phyloP scores from a whole-genome alignment of 2,329 filamentous ascomycete genomes.

The Lasiodiplodia sp. region DNA sequence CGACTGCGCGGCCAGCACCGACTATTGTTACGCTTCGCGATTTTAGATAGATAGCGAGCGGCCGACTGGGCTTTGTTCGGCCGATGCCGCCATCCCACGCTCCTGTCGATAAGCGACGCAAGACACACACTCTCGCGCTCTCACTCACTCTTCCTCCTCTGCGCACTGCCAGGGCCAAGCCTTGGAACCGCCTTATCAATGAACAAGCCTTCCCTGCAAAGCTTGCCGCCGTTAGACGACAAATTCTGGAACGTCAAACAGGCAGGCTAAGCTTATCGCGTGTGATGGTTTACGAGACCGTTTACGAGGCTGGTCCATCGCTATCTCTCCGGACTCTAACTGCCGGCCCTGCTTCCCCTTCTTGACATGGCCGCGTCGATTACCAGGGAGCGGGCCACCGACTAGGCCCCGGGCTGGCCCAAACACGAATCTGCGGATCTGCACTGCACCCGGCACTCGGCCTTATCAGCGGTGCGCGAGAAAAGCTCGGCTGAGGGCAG shows the following conservation, averaged over 20 bases:
- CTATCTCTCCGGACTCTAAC: slow-evolving; percentile 22
- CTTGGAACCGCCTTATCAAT: slow-evolving; percentile 1
- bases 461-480: slow-evolving; percentile 25
- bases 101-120: slow-evolving; percentile 16
- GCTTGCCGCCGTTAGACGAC: slow-evolving; percentile 21
- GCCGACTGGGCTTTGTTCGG: slow-evolving; percentile 1
- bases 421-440: slow-evolving; percentile 25
- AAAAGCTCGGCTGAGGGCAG: slow-evolving; percentile 20
- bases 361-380: neutral
- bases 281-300: neutral
- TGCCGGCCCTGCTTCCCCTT: slow-evolving; percentile 21
- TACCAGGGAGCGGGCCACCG: neutral
- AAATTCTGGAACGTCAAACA: slow-evolving; percentile 17
- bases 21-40: too few species aligned
- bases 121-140: neutral
- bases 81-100: slow-evolving; percentile 12
- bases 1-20: slow-evolving; percentile 1
- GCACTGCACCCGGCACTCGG: slow-evolving; percentile 16
- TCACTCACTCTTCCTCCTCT: neutral
- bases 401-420: slow-evolving; percentile 23
- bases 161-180: neutral
- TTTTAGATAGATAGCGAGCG: neutral
- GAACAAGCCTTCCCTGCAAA: slow-evolving; percentile 25
- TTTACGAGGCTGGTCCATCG: slow-evolving; percentile 17
- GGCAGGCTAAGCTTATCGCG: slow-evolving; percentile 17